A percentile compares a stretch with the other conserved stretches of the same genome.
Evolutionary conservation across 2,329 filamentous ascomycete genomes (phyloP).

Genomic region (Claviceps fusiformis): DNA sequence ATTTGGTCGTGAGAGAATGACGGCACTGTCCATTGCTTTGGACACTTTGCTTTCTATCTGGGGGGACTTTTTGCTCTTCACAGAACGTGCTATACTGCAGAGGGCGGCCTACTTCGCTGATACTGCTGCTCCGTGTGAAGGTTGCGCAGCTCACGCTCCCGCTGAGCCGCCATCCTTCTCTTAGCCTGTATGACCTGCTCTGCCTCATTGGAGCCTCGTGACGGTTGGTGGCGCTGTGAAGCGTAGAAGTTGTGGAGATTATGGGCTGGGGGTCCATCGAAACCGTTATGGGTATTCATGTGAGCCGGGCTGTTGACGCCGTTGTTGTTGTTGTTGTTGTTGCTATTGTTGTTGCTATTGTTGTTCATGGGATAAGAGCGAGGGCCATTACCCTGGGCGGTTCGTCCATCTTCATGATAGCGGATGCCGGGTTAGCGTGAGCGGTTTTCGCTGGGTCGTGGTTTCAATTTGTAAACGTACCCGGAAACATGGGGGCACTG

Average conservation of each 20-base stretch:
- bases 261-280: conserved; percentile 57
- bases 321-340: conserved; percentile 52
- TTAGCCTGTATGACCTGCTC: conserved; percentile 99
- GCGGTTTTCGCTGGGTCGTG: conserved; percentile 2
- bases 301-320: conserved; percentile 55
- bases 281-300: conserved; percentile 62
- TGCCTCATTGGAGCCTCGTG: conserved; percentile 74
- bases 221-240: conserved; percentile 77
- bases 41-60: conserved; percentile 27
- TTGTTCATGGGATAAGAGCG: conserved; percentile 79
- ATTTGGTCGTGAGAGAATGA: conserved; percentile 6
- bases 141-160: conserved; percentile 97
- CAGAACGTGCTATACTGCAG: conserved; percentile 52
- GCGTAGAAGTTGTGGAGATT: conserved; percentile 89
- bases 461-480: not conserved
- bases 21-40: conserved; percentile 9
- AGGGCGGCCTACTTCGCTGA: conserved; percentile 91
- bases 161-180: conserved; percentile 96
- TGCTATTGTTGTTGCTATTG: conserved; percentile 26
- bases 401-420: conserved; percentile 50
- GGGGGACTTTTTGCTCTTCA: conserved; percentile 18
- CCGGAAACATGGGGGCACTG: conserved; percentile 5
- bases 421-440: conserved; percentile 11
- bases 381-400: conserved; percentile 46
- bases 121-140: conserved; percentile 99